Evolutionary conservation across 2,329 filamentous ascomycete species (phyloP).

Genomic region (Trichoderma polysporum): DNA sequence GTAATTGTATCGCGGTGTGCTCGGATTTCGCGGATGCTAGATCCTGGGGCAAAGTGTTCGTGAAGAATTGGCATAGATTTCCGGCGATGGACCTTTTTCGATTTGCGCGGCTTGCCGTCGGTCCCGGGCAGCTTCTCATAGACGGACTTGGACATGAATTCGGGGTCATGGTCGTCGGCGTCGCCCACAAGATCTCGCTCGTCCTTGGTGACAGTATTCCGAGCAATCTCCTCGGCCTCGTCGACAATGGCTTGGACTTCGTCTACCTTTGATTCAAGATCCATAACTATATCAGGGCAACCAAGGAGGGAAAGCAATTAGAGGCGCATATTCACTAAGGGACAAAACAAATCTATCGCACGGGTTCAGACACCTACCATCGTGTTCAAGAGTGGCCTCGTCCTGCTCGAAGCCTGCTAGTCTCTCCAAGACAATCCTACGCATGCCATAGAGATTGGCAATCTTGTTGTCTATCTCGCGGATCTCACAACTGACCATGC

Average conservation of each 20-base stretch:
- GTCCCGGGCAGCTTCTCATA: constrained; percentile 82
- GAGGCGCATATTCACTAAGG: neutral
- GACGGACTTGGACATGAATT: constrained; percentile 97
- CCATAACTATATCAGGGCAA: constrained; percentile 51
- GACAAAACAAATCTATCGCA: neutral
- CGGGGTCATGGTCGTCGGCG: constrained; percentile 48
- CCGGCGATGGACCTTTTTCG: constrained; percentile 59
- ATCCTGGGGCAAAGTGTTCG: constrained; percentile 90
- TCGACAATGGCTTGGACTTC: constrained; percentile 59
- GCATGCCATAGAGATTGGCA: constrained; percentile 87
- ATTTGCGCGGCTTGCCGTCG: constrained; percentile 46
- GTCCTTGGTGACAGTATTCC: constrained; percentile 51
- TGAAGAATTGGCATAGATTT: constrained; percentile 94
- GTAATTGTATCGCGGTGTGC: constrained; percentile 88
- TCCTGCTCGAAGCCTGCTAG: constrained; percentile 86
- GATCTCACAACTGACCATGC: constrained; percentile 96
- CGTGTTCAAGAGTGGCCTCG: constrained; percentile 84
- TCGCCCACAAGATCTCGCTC: constrained; percentile 55
- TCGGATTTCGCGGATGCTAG: constrained; percentile 81
- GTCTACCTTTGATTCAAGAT: constrained; percentile 61
- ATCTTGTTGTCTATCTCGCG: constrained; percentile 97
- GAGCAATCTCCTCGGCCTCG: constrained; percentile 57
- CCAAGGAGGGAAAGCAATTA: neutral
- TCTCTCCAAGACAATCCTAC: constrained; percentile 84
- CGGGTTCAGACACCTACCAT: constrained; percentile 56